phyloP scores from a whole-genome alignment of 1,284 basidiomycete species.

The Athelia psychrophila region DNA sequence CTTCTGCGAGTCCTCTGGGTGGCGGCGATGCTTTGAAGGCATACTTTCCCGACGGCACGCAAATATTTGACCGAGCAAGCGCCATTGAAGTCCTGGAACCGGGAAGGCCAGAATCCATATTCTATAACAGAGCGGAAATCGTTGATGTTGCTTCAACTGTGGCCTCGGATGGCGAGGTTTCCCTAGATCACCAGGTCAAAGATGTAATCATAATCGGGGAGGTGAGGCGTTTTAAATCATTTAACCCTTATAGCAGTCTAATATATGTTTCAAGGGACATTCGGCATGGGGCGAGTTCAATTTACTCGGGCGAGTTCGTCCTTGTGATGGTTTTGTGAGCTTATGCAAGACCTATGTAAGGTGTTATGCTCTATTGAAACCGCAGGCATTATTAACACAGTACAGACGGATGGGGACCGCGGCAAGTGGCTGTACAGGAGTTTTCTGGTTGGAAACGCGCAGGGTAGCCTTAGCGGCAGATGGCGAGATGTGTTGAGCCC shows the following conservation, averaged over 20 bases:
- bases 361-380: conserved; percentile 11
- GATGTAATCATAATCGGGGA: conserved; percentile 73
- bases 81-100: conserved; percentile 17
- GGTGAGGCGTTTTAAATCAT: conserved; percentile 42
- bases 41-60: conserved; percentile 19
- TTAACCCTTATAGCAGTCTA: conserved; percentile 1
- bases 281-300: conserved; percentile 81
- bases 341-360: conserved; percentile 74
- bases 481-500: conserved; percentile 75
- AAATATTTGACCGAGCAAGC: conserved; percentile 16
- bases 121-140: conserved; percentile 38
- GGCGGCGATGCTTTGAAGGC: conserved; percentile 33
- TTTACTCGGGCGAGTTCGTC: conserved; percentile 63
- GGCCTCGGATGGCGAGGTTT: conserved; percentile 1
- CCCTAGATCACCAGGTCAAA: conserved; percentile 29
- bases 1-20: conserved; percentile 11
- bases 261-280: conserved; percentile 53
- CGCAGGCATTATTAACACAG: background rate
- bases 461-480: conserved; percentile 65
- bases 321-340: conserved; percentile 68
- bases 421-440: conserved; percentile 78
- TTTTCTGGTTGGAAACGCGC: conserved; percentile 62
- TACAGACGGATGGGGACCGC: conserved; percentile 60
- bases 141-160: background rate
- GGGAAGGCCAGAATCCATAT: conserved; percentile 3